Percentiles rank a stretch among this genome's conserved stretches.
phyloP scores from a whole-genome alignment of 306 rosid genomes.

The Acacia melanoxylon region DNA sequence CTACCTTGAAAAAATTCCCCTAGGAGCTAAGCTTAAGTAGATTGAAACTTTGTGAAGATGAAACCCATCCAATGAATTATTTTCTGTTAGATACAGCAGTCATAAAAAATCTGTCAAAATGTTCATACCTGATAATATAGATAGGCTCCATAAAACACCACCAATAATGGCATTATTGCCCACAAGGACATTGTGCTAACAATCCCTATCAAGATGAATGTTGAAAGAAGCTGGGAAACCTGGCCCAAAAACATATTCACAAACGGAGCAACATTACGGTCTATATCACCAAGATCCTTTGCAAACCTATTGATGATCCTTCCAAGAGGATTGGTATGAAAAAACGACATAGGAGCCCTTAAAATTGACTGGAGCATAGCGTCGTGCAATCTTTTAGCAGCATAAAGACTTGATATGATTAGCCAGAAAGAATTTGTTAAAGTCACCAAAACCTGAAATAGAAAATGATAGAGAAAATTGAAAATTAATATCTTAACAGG shows the following conservation, averaged over 20 bases:
- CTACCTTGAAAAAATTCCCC: background rate
- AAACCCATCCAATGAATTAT: background rate
- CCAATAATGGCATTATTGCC: constrained; percentile 93
- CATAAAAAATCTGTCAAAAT: constrained; percentile 9
- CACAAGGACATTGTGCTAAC: constrained; percentile 95
- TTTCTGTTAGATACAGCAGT: background rate
- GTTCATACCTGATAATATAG: constrained; percentile 79
- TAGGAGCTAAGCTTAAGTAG: background rate
- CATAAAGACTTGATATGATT: constrained; percentile 78
- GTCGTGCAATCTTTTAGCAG: constrained; percentile 81
- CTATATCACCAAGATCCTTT: constrained; percentile 93
- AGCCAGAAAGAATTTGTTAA: constrained; percentile 80
- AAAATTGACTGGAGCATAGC: constrained; percentile 86
- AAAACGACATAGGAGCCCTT: constrained; percentile 91
- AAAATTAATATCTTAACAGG: constrained; percentile 21
- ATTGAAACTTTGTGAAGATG: background rate
- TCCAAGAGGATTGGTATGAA: constrained; percentile 92
- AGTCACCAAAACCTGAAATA: constrained; percentile 69
- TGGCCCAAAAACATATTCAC: constrained; percentile 84
- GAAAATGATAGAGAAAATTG: background rate
- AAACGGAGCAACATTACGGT: constrained; percentile 77
- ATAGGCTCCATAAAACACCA: constrained; percentile 81
- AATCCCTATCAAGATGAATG: constrained; percentile 86
- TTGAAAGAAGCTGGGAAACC: constrained; percentile 74
- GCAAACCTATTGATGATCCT: constrained; percentile 90